Base-by-base conservation (phyloP, 805 yeast genomes). In the Lipomyces starkeyi region DNA sequence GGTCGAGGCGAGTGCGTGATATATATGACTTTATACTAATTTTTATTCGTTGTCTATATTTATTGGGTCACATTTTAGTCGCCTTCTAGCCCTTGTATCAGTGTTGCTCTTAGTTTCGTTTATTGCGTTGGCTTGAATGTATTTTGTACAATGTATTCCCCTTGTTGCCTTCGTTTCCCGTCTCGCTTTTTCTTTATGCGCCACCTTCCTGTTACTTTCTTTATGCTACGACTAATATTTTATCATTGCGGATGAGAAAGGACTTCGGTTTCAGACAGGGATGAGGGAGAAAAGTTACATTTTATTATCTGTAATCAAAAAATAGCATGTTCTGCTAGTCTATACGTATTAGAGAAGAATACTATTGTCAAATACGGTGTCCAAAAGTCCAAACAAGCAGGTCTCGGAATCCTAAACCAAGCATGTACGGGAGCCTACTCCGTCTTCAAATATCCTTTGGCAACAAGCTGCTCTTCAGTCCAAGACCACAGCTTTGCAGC, bases 401-500 rank as follows among this genome's bases (percentile, higher is more conserved):
- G 40, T 11, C 11, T 9, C 14, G 17, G 40, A 35, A 35, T 8
- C 17, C 43, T 11, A 37, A 37, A 37, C 6, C 3, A 35, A 29
- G 6, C 32, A 29, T 29, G 7, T 29, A 43, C 8, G 22, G 9
- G n/a, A 43, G 22, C 49, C 22, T n/a, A 43, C 49, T n/a, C 9
- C 3, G 22, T 13, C 22, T n/a, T 17, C 49, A 43, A n/a, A 49
- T 64, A 67, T 25, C 70, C 70, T 47, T 64, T 67, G 32, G 37
- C 62, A 4, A 7, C 34, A 0, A 67, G 63, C 40, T 57, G 64
- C 57, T 55, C 63, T 32, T 65, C 69, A 5, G 71, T 68, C 71
- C 71, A 68, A 9, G 9, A 25, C 66, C 68, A 68, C 54, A 68
- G 49, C 58, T 68, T 55, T 29, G 49, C 67, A 9, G 66, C 64